Evolutionary conservation across 2,329 filamentous ascomycete genomes (phyloP), one percentile per base, ranked within the genome.

Genomic region (Tympanopsis confertula): DNA sequence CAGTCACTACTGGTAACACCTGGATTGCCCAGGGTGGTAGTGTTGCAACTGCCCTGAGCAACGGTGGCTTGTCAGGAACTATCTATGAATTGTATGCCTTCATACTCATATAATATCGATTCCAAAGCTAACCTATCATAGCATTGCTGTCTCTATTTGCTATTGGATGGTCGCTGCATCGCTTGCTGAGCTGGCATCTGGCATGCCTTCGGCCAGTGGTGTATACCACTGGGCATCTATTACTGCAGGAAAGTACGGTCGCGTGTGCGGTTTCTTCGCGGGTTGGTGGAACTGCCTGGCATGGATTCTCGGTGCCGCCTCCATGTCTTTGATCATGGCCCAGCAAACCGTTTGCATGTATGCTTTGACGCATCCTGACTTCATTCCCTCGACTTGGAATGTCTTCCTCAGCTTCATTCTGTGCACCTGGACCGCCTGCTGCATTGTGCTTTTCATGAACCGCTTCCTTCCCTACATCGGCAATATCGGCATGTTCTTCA

Each of bases 141-240:
- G 50, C 38, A 63, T 71, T 36, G 63, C 55, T 13, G 60, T 66
- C 3, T 63, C 62, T 1, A 47, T 68, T 28, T 69, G 68, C 50
- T 72, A 71, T 48, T 64, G 61, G 49, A 56, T 68, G 47, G 60
- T 72, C 39, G 63, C 61, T 24, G 60, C 64, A 5, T 68, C 61
- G 20, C 59, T 73, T 33, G 68, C 68, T 14, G 68, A 71, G 44
- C 55, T 71, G 30, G 62, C 65, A 3, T 63, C 59, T 19, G 54
- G 59, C 4, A 61, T 65, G 26, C 61, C 61, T 7, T 59, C 59
- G 3, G 51, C 55, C 30, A 53, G 54, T 20, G 59, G 59, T 39
- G 50, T 71, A 7, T 71, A 71, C 45, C 68, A 71, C 41, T 72
- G 66, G 67, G 66, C 68, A 3, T 61, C 60, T 3, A 56, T 70